Evolutionary conservation across 2,329 filamentous ascomycete species (phyloP), one percentile per base, ranked within the genome.

Genomic region (Annulohypoxylon truncatum): DNA sequence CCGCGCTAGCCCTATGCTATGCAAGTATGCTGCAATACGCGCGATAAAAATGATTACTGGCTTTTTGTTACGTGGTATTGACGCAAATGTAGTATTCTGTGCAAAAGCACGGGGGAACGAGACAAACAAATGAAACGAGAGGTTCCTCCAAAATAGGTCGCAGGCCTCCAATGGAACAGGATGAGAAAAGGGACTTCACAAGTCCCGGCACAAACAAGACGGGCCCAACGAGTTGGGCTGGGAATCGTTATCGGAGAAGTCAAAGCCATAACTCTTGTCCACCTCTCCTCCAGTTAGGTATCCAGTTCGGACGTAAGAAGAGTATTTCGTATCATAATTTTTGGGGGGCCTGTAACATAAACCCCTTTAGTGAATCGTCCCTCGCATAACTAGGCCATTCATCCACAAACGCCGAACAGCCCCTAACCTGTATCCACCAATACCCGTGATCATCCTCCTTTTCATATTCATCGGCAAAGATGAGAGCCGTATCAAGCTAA

Each of bases 401-500:
- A 22, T 42, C 51, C 42, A 59, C 55, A 50, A 61, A 66, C 55
- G 52, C 63, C 66, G 48, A 63, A 33, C 35, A 50, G 28, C 24
- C 57, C 53, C 20, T 38, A 22, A 18, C 35, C 38, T 42, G 29
- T 48, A 31, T 20, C 26, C 20, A 33, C 29, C 24, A 33, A n/a
- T 35, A 20, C 29, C 47, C 46, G 18, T 28, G 48, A 1, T 9
- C 26, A 31, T 48, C 53, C 47, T 31, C 40, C 53, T 59, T 40
- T 48, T 59, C 20, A 35, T 42, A 31, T 52, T 52, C 42, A 56
- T 62, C 47, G 46, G 50, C 42, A 51, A 59, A 42, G 33, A 56
- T 13, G 18, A 44, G 31, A 47, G 31, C 48, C 77, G 29, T 81
- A 9, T 44, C 28, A 28, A 40, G 22, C 24, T 52, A 9, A 15